phyloP scores from a whole-genome alignment of 2,329 filamentous ascomycete genomes.

The Coniochaeta prunicola region DNA sequence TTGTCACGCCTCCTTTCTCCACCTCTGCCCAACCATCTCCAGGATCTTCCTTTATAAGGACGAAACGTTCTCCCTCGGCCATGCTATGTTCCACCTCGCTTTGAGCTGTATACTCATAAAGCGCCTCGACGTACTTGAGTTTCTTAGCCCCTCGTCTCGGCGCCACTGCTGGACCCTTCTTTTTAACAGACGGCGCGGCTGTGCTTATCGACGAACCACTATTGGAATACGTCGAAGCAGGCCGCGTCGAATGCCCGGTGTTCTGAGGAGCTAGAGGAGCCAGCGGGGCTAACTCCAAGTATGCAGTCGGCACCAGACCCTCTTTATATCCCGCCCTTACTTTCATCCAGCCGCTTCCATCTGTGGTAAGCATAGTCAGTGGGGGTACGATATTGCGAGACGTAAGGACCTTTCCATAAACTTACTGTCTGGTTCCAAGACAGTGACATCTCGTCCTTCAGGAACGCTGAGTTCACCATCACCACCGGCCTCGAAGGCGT shows the following conservation, averaged over 20 bases:
- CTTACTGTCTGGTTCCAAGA: slow-evolving; percentile 86
- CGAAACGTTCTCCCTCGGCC: slow-evolving; percentile 83
- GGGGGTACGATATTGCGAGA: slow-evolving; percentile 12
- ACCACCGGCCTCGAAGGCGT: slow-evolving; percentile 72
- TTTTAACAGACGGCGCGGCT: slow-evolving; percentile 48
- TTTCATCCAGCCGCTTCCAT: slow-evolving; percentile 87
- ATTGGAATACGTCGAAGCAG: slow-evolving; percentile 70
- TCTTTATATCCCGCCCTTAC: slow-evolving; percentile 68
- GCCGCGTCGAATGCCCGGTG: slow-evolving; percentile 45
- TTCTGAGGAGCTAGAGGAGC: slow-evolving; percentile 35
- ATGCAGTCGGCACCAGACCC: slow-evolving; percentile 81
- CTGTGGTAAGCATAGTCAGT: slow-evolving; percentile 40
- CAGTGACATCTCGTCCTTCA: slow-evolving; percentile 69
- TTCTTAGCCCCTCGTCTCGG: slow-evolving; percentile 89
- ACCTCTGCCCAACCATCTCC: slow-evolving; percentile 98
- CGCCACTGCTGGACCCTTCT: slow-evolving; percentile 87
- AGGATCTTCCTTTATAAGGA: slow-evolving; percentile 77
- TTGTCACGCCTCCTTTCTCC: slow-evolving; percentile 78
- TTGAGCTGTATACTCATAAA: slow-evolving; percentile 87
- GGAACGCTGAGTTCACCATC: slow-evolving; percentile 75
- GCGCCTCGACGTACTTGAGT: slow-evolving; percentile 81
- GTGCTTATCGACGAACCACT: slow-evolving; percentile 60
- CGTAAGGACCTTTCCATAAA: slow-evolving; percentile 10
- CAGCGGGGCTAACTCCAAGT: slow-evolving; percentile 61
- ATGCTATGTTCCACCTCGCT: slow-evolving; percentile 86